Conservation (phyloP, 805 yeast species). For the Zygotorulaspora danielsina region DNA sequence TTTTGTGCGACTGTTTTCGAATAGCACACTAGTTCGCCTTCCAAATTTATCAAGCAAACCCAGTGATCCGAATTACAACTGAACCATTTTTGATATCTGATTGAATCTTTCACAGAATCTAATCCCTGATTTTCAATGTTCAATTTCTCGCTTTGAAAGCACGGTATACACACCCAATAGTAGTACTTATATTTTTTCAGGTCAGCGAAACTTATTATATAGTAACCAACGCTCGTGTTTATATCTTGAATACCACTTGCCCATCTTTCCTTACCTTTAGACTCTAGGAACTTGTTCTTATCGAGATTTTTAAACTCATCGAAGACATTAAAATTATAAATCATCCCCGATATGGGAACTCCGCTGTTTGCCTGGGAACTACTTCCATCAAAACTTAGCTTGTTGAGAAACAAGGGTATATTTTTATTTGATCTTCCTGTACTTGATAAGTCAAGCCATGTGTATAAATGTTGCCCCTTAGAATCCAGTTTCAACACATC, state of each 20-base stretch:
- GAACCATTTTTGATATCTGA: constrained; percentile 19
- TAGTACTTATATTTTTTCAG: constrained; percentile 81
- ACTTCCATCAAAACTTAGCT: constrained; percentile 34
- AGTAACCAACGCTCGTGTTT: constrained; percentile 35
- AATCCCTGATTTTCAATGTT: constrained; percentile 8
- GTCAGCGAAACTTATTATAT: constrained; percentile 72
- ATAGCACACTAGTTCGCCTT: constrained; percentile 20
- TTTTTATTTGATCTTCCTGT: constrained; percentile 15
- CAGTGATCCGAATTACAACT: constrained; percentile 21
- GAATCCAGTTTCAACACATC: constrained; percentile 59
- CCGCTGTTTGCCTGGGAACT: constrained; percentile 5
- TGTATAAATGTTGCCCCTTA: constrained; percentile 25
- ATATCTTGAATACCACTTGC: constrained; percentile 32
- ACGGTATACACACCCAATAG: constrained; percentile 88
- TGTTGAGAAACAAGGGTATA: constrained; percentile 26
- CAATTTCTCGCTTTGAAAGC: constrained; percentile 36
- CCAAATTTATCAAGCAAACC: constrained; percentile 29
- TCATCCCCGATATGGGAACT: constrained; percentile 35
- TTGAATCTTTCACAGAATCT: not conserved
- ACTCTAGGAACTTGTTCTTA: constrained; percentile 53
- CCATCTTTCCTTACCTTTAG: constrained; percentile 35
- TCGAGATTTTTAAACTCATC: constrained; percentile 75
- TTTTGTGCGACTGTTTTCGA: constrained; percentile 7
- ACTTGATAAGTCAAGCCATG: constrained; percentile 25
- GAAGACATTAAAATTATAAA: constrained; percentile 70